Percentiles rank a stretch among this genome's conserved stretches.
Conservation (phyloP, 192 early-diverging fungal genomes). For the Umbelopsis sp. region DNA sequence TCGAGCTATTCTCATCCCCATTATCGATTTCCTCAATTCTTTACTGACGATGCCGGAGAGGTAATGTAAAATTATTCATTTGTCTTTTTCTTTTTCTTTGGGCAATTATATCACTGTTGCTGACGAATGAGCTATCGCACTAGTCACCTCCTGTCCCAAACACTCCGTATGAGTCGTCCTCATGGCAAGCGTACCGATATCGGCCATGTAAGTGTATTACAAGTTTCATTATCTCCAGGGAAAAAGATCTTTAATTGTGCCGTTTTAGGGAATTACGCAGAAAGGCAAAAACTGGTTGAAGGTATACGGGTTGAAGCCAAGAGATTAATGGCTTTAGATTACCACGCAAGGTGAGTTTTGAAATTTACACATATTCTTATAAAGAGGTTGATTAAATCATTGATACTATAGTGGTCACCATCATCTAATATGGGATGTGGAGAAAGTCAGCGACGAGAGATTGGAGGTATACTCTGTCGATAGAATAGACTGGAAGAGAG, state of each 20-base stretch:
- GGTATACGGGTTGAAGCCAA: conserved; percentile 25
- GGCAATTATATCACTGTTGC: no score
- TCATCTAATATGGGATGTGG: conserved; percentile 24
- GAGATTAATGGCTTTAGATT: conserved; percentile 18
- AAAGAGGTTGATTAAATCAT: neutral
- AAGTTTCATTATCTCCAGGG: neutral
- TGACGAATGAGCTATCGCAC: neutral
- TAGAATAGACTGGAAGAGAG: conserved; percentile 20
- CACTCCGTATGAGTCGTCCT: neutral
- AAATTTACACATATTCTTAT: neutral
- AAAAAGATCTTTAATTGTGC: neutral
- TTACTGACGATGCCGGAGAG: neutral
- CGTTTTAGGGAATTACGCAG: conserved; percentile 7
- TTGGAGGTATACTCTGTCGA: conserved; percentile 17
- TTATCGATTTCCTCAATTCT: neutral
- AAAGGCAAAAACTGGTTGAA: conserved; percentile 15
- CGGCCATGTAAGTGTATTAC: neutral
- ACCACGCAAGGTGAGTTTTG: conserved; percentile 18
- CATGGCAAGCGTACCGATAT: conserved; percentile 8
- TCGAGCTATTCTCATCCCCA: neutral
- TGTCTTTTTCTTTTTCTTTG: no score
- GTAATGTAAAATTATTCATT: neutral
- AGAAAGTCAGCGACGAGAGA: conserved; percentile 1
- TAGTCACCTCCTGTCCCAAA: neutral
- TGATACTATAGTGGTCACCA: neutral